These are phyloP conservation scores for Mycena maculata DNA, from an alignment of 768 basidiomycete species.

Conservation along the genomic window DNA sequence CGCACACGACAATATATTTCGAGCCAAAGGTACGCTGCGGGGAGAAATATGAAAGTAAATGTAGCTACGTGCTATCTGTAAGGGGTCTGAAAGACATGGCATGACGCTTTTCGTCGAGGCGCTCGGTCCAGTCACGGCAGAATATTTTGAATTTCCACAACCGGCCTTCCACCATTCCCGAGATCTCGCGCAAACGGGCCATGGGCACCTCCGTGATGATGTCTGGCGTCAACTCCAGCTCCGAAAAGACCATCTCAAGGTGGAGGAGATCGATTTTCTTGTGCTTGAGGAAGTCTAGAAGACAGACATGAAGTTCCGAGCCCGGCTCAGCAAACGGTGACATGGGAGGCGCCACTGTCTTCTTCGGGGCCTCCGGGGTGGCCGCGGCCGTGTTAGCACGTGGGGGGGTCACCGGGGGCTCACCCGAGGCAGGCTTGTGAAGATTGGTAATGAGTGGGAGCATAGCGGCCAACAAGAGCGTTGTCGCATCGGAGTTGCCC, in stretches of 20 bases:
- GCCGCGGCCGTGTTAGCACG: not conserved
- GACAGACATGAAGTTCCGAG: slow-evolving; percentile 2
- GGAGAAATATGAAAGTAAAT: not conserved
- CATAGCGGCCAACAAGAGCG: not conserved
- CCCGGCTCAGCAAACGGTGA: not conserved
- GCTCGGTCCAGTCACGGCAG: slow-evolving; percentile 28
- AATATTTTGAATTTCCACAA: slow-evolving; percentile 27
- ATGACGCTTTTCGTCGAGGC: slow-evolving; percentile 28
- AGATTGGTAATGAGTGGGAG: not conserved
- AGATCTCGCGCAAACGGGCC: slow-evolving; percentile 29
- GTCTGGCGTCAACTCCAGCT: slow-evolving; percentile 27
- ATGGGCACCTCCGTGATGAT: slow-evolving; percentile 31
- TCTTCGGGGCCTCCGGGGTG: not conserved
- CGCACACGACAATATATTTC: too few relatives aligned
- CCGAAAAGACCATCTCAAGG: not conserved
- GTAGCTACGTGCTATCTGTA: not conserved
- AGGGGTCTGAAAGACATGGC: not conserved
- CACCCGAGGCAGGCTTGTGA: not conserved
- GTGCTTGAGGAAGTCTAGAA: not conserved
- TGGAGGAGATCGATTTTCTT: not conserved
- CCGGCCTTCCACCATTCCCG: slow-evolving; percentile 32
- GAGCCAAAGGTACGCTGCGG: slow-evolving; percentile 11
- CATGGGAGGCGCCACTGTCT: not conserved
- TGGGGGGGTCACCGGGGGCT: not conserved
- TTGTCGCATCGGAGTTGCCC: too few relatives aligned